These are phyloP conservation scores for Thuidium tamariscinum DNA, from an alignment of 225 moss, liverwort and hornwort genomes.

Conservation along the genomic window DNA sequence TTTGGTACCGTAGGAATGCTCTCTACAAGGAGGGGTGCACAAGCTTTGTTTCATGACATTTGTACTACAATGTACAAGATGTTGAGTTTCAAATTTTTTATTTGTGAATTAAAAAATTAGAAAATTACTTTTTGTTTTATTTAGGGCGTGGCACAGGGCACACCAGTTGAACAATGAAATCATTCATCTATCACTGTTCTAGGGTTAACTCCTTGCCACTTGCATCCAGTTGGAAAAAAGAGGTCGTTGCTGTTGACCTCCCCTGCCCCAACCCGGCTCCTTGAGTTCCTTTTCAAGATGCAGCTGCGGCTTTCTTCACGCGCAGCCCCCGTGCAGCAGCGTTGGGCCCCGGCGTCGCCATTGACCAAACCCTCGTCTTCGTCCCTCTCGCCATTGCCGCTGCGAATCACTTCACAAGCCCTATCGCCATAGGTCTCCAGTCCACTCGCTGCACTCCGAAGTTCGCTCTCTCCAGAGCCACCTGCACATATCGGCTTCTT, in stretches of 20 bases:
- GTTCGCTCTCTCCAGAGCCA: neutral
- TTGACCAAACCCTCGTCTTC: neutral
- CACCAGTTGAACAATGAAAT: no score
- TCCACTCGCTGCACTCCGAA: neutral
- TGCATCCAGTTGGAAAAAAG: neutral
- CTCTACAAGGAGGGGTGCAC: no score
- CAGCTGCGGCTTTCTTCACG: conserved; percentile 15
- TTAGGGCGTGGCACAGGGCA: no score
- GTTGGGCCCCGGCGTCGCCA: neutral
- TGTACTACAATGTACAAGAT: no score
- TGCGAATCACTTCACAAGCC: neutral
- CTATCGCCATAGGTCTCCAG: neutral
- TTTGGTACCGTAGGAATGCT: no score
- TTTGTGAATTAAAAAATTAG: no score
- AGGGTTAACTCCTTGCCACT: neutral
- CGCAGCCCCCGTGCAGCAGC: conserved; percentile 3
- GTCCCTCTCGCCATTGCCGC: neutral
- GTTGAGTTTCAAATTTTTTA: no score
- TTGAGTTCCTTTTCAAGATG: conserved; percentile 9
- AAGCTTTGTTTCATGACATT: no score
- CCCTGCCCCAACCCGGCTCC: neutral
- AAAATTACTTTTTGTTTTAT: no score
- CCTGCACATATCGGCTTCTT: no score
- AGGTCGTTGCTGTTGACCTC: conserved; percentile 11
- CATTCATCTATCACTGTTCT: no score